Conservation (phyloP, 225 moss, liverwort and hornwort genomes). For the Pleurozium schreberi region DNA sequence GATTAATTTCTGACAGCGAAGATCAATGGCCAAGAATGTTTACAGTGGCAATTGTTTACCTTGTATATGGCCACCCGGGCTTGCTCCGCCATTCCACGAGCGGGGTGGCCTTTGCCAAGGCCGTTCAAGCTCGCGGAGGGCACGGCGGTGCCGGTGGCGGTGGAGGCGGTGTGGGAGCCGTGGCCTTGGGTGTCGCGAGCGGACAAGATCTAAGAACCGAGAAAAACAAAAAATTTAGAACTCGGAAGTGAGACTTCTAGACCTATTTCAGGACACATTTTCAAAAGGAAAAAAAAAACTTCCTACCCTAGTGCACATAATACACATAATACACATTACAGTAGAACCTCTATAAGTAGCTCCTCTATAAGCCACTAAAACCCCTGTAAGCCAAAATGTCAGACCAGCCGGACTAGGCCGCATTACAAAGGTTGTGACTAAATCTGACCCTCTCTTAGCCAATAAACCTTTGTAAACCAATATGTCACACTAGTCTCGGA, state of each 20-base stretch:
- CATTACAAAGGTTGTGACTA: too few species aligned
- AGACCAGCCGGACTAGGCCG: too few species aligned
- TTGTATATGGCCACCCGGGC: constrained; percentile 10
- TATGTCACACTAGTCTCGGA: too few species aligned
- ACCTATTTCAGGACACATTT: background rate
- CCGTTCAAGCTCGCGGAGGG: background rate
- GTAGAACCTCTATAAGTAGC: too few species aligned
- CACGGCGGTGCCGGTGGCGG: constrained; percentile 13
- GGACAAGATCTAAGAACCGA: background rate
- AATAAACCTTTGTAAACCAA: too few species aligned
- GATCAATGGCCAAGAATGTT: too few species aligned
- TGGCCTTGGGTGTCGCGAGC: constrained; percentile 53
- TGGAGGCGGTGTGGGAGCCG: constrained; percentile 57
- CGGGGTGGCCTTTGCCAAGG: background rate
- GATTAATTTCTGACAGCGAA: too few species aligned
- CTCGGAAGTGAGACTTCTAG: background rate
- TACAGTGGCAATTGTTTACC: background rate
- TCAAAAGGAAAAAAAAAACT: background rate
- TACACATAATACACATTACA: too few species aligned
- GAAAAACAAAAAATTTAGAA: background rate
- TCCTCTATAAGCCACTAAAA: too few species aligned
- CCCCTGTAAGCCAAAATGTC: too few species aligned
- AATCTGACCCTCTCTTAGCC: too few species aligned
- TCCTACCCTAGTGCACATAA: background rate
- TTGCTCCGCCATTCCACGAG: background rate